Base-by-base conservation (phyloP, 108 stramenopile genomes). In the Hondaea fermentalgiana region DNA sequence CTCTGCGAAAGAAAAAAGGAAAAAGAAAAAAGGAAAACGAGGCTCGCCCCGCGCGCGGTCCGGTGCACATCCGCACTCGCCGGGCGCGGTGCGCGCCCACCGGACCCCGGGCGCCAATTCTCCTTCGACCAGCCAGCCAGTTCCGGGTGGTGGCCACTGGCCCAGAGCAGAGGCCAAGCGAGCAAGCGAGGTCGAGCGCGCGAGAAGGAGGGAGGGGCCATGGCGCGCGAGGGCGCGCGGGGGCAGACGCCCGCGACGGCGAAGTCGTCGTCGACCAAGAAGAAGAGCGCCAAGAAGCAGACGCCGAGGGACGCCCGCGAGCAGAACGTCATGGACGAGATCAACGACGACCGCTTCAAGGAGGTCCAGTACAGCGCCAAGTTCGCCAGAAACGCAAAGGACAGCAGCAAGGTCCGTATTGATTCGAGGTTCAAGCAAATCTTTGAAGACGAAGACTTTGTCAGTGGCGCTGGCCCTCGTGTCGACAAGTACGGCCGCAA, bases 401-500 rank as follows among this genome's bases (percentile, higher is more conserved):
- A 83, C 3, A 12, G 51, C 19, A 23, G 23, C 76, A 83, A 83
- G 51, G 76, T 83, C 25, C 19, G 28, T 8, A 53, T 83, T 3
- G 76, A 83, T 45, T 83, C 76, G 49, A 21, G 76, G 51, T 83
- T 83, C 23, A 47, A 53, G 49, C 45, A 83, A 28, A 53, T 83
- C 12, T 53, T 83, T 45, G n/a, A 12, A 6, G 76, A 83, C 51
- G 76, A 83, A 17, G 76, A 83, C 76, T 83, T 83, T 23, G 25
- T 17, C 76, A 83, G 23, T 17, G 42, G 14, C 55, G 64, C 64
- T 23, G 76, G 76, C 8, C 76, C 76, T 17, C 19, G 28, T 6
- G 51, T 83, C 49, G 76, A 83, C 51, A 83, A 83, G 76, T 83
- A 83, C 23, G 76, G 76, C 76, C 76, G 76, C 76, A 47, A 47